A percentile compares a stretch with the other conserved stretches of the same genome.
These are phyloP conservation scores for Leishmania martiniquensis DNA, from an alignment of 208 protist genomes.

Conservation along the genomic window DNA sequence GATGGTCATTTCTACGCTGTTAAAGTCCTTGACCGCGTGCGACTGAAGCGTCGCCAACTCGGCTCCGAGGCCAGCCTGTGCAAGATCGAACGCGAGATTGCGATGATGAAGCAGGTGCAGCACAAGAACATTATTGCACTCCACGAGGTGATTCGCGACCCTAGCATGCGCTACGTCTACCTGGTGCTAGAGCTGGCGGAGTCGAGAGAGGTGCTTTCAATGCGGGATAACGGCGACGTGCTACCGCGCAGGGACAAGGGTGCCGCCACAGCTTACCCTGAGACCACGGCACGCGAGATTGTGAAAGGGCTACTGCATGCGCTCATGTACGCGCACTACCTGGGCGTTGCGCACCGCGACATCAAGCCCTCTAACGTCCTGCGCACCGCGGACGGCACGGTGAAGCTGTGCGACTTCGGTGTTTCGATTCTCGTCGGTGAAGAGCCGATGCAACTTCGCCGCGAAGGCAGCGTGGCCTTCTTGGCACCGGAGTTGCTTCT, in stretches of 20 bases:
- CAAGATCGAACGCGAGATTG: conserved; percentile 80
- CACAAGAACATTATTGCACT: conserved; percentile 93
- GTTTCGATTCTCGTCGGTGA: conserved; percentile 56
- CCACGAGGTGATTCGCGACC: conserved; percentile 94
- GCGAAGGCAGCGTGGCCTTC: conserved; percentile 73
- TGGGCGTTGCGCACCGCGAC: conserved; percentile 73
- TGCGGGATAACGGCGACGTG: conserved; percentile 53
- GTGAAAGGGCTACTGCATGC: conserved; percentile 45
- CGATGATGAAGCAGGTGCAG: conserved; percentile 92
- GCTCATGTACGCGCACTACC: conserved; percentile 52
- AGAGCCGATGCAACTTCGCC: conserved; percentile 26
- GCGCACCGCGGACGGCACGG: conserved; percentile 48
- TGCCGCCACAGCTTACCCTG: conserved; percentile 27
- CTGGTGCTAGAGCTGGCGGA: conserved; percentile 88
- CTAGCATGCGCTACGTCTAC: conserved; percentile 77
- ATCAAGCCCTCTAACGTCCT: conserved; percentile 84
- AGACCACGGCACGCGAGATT: conserved; percentile 32
- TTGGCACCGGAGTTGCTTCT: conserved; percentile 72
- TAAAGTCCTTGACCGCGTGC: conserved; percentile 57
- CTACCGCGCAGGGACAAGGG: conserved; percentile 28
- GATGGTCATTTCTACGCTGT: conserved; percentile 58
- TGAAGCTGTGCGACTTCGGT: conserved; percentile 82
- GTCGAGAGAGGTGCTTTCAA: conserved; percentile 46
- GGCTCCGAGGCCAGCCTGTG: conserved; percentile 35
- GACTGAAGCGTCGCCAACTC: conserved; percentile 40